Evolutionary conservation across 371 early-diverging fungal species (phyloP).

Genomic region (Mortierella sp.): DNA sequence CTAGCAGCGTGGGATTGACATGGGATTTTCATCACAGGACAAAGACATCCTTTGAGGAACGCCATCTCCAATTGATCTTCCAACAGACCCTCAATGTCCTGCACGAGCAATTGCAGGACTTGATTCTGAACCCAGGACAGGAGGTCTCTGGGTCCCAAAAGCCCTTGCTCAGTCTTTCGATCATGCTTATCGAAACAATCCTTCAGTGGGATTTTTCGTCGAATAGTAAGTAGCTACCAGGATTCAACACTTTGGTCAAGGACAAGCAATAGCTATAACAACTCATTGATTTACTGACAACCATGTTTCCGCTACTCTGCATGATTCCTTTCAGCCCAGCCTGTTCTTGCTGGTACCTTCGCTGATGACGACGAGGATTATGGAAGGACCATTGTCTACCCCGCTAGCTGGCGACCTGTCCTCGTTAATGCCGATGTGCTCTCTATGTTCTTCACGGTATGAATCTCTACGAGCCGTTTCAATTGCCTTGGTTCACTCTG

Average conservation of each 20-base stretch:
- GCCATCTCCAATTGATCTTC: slow-evolving; percentile 59
- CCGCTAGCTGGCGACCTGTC: slow-evolving; percentile 59
- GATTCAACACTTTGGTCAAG: not conserved
- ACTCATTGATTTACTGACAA: too few species aligned
- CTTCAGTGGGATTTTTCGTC: slow-evolving; percentile 79
- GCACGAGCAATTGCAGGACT: slow-evolving; percentile 55
- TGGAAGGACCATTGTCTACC: slow-evolving; percentile 60
- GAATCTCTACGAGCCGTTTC: not conserved
- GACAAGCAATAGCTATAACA: too few species aligned
- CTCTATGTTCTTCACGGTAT: slow-evolving; percentile 68
- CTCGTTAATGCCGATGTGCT: slow-evolving; percentile 66
- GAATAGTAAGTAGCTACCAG: slow-evolving; percentile 49
- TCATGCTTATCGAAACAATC: slow-evolving; percentile 67
- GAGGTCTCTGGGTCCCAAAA: slow-evolving; percentile 47
- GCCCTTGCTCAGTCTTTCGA: slow-evolving; percentile 48
- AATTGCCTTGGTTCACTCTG: not conserved
- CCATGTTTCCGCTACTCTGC: not conserved
- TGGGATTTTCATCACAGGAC: slow-evolving; percentile 78
- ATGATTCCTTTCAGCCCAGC: slow-evolving; percentile 23
- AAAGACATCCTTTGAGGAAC: slow-evolving; percentile 72
- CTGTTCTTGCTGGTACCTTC: slow-evolving; percentile 48
- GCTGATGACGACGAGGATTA: slow-evolving; percentile 64
- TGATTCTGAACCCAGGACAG: slow-evolving; percentile 30
- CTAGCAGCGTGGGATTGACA: slow-evolving; percentile 71
- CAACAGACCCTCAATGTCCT: slow-evolving; percentile 59